Conservation (phyloP, 31 red algal genomes). For the Asparagopsis taxiformis region DNA sequence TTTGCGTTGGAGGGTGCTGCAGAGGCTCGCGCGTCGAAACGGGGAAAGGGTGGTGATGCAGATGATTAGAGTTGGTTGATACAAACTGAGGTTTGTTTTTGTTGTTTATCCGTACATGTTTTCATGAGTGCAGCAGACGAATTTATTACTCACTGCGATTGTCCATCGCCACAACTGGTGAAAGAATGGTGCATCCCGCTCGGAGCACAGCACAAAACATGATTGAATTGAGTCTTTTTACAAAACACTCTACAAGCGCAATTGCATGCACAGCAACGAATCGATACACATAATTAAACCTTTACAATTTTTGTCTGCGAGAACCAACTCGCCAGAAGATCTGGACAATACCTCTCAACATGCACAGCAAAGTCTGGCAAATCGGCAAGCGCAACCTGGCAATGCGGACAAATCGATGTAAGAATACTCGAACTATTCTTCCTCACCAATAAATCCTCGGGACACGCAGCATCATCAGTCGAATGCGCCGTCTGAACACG, state of each 20-base stretch:
- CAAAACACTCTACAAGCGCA: too few species aligned
- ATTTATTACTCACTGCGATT: not conserved
- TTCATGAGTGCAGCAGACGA: not conserved
- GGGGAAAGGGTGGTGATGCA: slow-evolving; percentile 20
- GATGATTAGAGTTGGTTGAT: not conserved
- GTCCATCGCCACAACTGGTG: too few species aligned
- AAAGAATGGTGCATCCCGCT: too few species aligned
- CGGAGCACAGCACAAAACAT: too few species aligned
- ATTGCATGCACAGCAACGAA: too few species aligned
- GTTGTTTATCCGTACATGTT: not conserved
- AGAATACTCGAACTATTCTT: slow-evolving; percentile 2
- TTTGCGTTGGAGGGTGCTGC: slow-evolving; percentile 68
- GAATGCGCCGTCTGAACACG: slow-evolving; percentile 1
- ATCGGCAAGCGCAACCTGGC: not conserved
- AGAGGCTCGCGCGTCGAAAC: slow-evolving; percentile 53
- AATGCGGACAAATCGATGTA: not conserved
- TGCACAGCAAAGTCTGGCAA: slow-evolving; percentile 1
- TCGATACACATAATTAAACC: not conserved
- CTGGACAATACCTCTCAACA: slow-evolving; percentile 12
- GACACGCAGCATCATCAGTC: not conserved
- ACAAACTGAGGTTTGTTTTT: not conserved
- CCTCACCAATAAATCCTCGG: slow-evolving; percentile 1
- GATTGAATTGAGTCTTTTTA: too few species aligned
- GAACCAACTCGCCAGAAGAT: not conserved
- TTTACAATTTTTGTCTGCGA: slow-evolving; percentile 14